These are phyloP conservation scores for Anaeramoeba flamelloides DNA, from an alignment of 78 protist species.

Conservation along the genomic window DNA sequence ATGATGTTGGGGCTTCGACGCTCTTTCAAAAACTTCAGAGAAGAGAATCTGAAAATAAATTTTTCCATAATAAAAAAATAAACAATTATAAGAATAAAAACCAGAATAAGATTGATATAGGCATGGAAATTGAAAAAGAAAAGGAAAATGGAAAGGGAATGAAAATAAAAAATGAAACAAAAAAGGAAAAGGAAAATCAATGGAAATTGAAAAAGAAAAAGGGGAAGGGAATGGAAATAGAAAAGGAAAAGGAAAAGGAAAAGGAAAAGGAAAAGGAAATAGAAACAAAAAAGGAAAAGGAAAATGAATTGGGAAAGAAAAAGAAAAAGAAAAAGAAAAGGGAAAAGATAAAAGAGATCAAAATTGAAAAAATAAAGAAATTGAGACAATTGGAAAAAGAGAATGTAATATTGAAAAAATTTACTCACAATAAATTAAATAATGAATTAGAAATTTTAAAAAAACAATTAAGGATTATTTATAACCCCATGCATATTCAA, in stretches of 20 bases:
- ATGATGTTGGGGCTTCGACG: too few species aligned
- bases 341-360: background rate
- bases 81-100: background rate
- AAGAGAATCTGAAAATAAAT: background rate
- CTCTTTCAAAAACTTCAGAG: too few species aligned
- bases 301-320: background rate
- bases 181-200: background rate
- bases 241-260: background rate
- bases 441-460: background rate
- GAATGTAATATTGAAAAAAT: background rate
- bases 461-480: background rate
- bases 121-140: background rate
- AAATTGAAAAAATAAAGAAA: background rate
- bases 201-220: background rate
- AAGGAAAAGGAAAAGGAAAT: background rate
- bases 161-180: background rate
- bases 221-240: background rate
- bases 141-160: background rate
- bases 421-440: background rate
- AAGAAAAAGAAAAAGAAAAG: background rate
- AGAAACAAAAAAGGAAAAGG: background rate
- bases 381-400: too few species aligned
- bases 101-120: background rate
- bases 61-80: background rate
- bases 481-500: background rate